Evolutionary conservation across 441 rosid species (phyloP), one percentile per base, ranked within the genome.

Genomic region (Euphorbia corollata): DNA sequence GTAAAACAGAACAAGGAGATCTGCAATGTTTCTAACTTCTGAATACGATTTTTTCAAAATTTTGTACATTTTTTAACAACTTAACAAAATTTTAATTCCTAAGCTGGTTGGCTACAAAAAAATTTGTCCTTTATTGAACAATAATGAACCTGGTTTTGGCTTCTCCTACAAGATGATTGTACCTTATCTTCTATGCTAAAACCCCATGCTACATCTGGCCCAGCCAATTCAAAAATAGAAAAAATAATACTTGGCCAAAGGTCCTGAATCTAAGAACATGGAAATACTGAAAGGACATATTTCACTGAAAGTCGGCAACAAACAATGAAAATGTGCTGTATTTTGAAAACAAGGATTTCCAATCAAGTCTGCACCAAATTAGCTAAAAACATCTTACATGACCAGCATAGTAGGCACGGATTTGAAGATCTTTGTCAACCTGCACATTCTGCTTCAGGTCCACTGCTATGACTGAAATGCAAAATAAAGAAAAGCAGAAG

Each of bases 351-450:
- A 55, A 55, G 39, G 55, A 47, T 56, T 70, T 69, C 32, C 27
- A 72, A 66, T 30, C 54, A 1, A 47, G 53, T 6, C 32, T 34
- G 45, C 16, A 11, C 30, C 47, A 77, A 51, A 64, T 27, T 50
- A 53, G 62, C 19, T 45, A 22, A 67, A 73, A 63, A 61, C 16
- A 34, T 56, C 89, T 82, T 84, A 93, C 98, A 85, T 94, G 98
- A 56, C 99, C 98, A 19, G 98, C 98, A 63, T 94, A 94, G 71
- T 94, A 94, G 47, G 94, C 94, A 68, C 98, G 92, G 71, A 94
- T 86, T 67, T 87, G 88, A 79, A 91, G 97, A 82, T 89, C 96
- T 63, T 85, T 68, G 79, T 87, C 96, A 80, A 94, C 96, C 68
- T 84, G 94, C 80, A 94, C 75, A 51, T 90, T 89, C 78, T 94